A percentile compares a stretch with the other conserved stretches of the same genome.
These are phyloP conservation scores for Diaporthe caulivora DNA, from an alignment of 2,329 filamentous ascomycete species.

Conservation along the genomic window DNA sequence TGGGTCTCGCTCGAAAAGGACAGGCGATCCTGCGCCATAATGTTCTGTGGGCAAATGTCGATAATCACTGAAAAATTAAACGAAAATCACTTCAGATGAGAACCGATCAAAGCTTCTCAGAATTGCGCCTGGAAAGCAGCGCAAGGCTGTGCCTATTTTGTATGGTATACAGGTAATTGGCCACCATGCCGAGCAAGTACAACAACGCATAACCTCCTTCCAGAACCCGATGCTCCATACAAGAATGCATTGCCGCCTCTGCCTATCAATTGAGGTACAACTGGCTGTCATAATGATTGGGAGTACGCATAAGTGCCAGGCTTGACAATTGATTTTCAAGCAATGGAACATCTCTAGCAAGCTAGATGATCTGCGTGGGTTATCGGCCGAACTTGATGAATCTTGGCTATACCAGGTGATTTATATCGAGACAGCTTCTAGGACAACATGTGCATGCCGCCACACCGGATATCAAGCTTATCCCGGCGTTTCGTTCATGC, in stretches of 20 bases:
- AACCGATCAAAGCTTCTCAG: no score
- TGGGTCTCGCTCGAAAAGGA: background rate
- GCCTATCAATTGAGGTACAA: background rate
- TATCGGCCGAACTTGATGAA: background rate
- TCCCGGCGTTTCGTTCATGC: background rate
- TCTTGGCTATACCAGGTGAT: background rate
- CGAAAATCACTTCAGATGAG: background rate
- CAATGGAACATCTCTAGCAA: slow-evolving; percentile 31
- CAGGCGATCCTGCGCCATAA: slow-evolving; percentile 1
- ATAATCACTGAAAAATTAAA: background rate
- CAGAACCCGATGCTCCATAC: background rate
- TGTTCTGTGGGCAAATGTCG: background rate
- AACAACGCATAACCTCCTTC: background rate
- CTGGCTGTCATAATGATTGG: background rate
- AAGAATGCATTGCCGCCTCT: background rate
- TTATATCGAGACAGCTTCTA: background rate
- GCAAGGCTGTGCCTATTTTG: background rate
- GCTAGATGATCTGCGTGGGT: background rate
- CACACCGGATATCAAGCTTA: background rate
- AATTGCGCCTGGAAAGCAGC: background rate
- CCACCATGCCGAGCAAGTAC: background rate
- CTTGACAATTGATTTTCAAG: slow-evolving; percentile 1
- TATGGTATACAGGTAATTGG: background rate
- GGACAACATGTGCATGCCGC: background rate
- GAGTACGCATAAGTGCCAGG: slow-evolving; percentile 7